Percentiles rank a stretch among this genome's conserved stretches.
These are phyloP conservation scores for Saccharum officinarum DNA, from an alignment of 176 grass and related monocot genomes.

Conservation along the genomic window DNA sequence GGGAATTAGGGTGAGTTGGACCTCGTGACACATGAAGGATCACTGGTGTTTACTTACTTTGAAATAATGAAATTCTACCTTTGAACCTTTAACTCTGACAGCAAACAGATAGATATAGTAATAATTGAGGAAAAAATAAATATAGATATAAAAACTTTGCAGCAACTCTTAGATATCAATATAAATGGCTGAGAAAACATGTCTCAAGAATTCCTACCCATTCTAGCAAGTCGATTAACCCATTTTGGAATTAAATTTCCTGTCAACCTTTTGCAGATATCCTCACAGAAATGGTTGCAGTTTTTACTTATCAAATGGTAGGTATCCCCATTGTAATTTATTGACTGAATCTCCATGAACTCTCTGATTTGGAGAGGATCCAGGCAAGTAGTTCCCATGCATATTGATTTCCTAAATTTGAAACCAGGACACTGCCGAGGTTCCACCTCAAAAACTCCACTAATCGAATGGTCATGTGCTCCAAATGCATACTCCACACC, in stretches of 20 bases:
- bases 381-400: slow-evolving; percentile 56
- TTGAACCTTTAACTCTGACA: neutral
- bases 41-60: neutral
- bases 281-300: slow-evolving; percentile 77
- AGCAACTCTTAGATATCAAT: neutral
- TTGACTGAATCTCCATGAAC: slow-evolving; percentile 62
- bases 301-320: slow-evolving; percentile 81
- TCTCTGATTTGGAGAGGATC: slow-evolving; percentile 57
- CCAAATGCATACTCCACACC: slow-evolving; percentile 78
- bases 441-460: slow-evolving; percentile 79
- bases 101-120: neutral
- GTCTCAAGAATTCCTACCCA: slow-evolving; percentile 46
- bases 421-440: slow-evolving; percentile 73
- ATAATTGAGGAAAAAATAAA: neutral
- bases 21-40: neutral
- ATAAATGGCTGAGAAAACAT: neutral
- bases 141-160: neutral
- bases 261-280: slow-evolving; percentile 70
- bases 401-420: slow-evolving; percentile 73
- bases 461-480: slow-evolving; percentile 59
- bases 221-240: slow-evolving; percentile 79
- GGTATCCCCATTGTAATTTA: slow-evolving; percentile 67
- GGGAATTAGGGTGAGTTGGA: neutral
- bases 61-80: neutral
- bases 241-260: slow-evolving; percentile 67